These are phyloP conservation scores for Pelargonium australe DNA, from an alignment of 441 rosid genomes.

Conservation along the genomic window DNA sequence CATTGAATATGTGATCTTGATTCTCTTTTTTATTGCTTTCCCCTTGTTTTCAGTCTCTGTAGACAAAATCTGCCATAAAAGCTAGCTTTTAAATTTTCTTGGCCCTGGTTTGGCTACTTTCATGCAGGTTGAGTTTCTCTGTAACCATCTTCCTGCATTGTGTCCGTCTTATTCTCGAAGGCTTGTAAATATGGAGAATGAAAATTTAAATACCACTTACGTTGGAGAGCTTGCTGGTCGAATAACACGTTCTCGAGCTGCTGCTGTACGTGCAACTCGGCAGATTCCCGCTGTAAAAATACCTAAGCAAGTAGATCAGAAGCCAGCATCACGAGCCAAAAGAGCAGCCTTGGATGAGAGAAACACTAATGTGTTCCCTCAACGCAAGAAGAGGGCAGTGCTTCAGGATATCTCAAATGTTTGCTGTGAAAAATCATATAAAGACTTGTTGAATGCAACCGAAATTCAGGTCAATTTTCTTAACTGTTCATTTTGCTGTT, in stretches of 20 bases:
- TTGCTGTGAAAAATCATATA: slow-evolving; percentile 37
- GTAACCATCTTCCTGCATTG: slow-evolving; percentile 29
- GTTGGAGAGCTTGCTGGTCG: slow-evolving; percentile 38
- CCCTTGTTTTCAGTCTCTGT: background rate
- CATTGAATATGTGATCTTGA: slow-evolving; percentile 9
- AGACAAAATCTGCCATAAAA: slow-evolving; percentile 8
- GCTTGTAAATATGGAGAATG: slow-evolving; percentile 51
- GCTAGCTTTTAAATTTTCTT: slow-evolving; percentile 13
- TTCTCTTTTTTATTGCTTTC: slow-evolving; percentile 1
- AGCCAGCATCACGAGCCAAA: slow-evolving; percentile 33
- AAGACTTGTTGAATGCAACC: slow-evolving; percentile 41
- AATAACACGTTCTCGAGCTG: slow-evolving; percentile 66
- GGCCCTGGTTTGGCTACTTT: slow-evolving; percentile 26
- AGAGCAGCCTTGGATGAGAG: slow-evolving; percentile 52
- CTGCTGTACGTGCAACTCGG: slow-evolving; percentile 41
- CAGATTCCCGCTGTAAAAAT: slow-evolving; percentile 29
- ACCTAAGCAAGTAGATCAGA: slow-evolving; percentile 32
- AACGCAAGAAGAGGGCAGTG: slow-evolving; percentile 51
- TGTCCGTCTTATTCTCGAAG: slow-evolving; percentile 28
- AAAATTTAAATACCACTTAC: slow-evolving; percentile 32
- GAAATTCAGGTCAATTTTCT: slow-evolving; percentile 44
- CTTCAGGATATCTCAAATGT: slow-evolving; percentile 73
- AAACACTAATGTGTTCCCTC: slow-evolving; percentile 27
- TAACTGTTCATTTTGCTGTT: background rate
- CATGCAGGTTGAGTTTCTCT: slow-evolving; percentile 27